phyloP scores from a whole-genome alignment of 495 filamentous ascomycete genomes.

The Podospora comata region DNA sequence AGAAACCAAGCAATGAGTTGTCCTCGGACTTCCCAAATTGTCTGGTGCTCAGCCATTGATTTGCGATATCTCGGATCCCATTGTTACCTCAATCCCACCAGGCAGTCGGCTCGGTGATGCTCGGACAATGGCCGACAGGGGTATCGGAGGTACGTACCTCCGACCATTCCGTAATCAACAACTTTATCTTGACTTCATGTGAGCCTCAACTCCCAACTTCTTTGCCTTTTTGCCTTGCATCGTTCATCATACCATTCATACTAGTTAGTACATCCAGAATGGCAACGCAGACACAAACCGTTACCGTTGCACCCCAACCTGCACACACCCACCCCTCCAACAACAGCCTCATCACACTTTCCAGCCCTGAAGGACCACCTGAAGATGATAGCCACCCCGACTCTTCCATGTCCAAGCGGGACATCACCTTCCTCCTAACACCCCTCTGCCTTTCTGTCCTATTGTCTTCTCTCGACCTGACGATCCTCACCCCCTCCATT shows the following conservation, averaged over 20 bases:
- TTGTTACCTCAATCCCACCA: background rate
- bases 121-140: background rate
- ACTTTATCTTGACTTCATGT: background rate
- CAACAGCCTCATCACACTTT: background rate
- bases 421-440: constrained; percentile 27
- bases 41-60: too few species aligned
- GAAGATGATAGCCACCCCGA: background rate
- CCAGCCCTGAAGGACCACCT: background rate
- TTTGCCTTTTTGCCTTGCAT: background rate
- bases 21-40: too few species aligned
- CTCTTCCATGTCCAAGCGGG: background rate
- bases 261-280: background rate
- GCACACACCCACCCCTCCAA: background rate
- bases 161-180: background rate
- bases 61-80: background rate
- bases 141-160: background rate
- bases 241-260: background rate
- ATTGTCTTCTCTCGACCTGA: constrained; percentile 44
- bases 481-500: constrained; percentile 29
- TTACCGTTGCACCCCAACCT: background rate
- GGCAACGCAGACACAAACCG: background rate
- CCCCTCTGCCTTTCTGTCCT: constrained; percentile 47
- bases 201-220: background rate
- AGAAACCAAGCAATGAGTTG: too few species aligned
- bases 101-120: background rate